Conservation (phyloP, 305 asterid genomes). For the Fraxinus sp. region DNA sequence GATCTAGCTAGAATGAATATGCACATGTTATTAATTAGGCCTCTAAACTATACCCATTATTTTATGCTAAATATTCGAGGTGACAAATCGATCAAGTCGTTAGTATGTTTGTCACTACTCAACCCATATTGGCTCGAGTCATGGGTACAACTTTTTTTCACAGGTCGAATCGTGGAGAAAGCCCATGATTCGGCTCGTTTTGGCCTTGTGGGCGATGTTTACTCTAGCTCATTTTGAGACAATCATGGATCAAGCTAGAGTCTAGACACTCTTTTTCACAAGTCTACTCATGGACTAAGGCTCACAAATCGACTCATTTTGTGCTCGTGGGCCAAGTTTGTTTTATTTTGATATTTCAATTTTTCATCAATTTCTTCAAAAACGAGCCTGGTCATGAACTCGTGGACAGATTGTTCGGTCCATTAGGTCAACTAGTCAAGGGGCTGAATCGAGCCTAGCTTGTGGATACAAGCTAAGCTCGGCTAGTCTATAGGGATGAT, state of each 20-base stretch:
- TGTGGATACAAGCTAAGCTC: neutral
- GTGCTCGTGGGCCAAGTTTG: neutral
- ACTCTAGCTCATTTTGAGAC: neutral
- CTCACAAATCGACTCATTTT: neutral
- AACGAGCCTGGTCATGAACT: neutral
- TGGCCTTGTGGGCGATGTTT: neutral
- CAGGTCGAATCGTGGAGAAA: neutral
- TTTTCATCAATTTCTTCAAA: neutral
- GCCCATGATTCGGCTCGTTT: neutral
- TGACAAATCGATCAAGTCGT: neutral
- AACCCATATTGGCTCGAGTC: too few relatives aligned
- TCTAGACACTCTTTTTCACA: neutral
- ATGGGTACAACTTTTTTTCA: neutral
- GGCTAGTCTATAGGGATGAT: neutral
- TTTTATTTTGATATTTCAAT: too few relatives aligned
- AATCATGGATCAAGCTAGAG: neutral
- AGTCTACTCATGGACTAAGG: neutral
- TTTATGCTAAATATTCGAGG: too few relatives aligned
- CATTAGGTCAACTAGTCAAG: neutral
- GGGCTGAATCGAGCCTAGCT: neutral
- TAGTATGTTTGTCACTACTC: too few relatives aligned
- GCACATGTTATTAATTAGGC: neutral
- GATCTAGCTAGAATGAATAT: neutral
- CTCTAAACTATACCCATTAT: neutral
- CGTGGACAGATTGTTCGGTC: neutral